A percentile compares a stretch with the other conserved stretches of the same genome.
Conservation (phyloP, 1,139 yeast species). For the Candida glucosophila region DNA sequence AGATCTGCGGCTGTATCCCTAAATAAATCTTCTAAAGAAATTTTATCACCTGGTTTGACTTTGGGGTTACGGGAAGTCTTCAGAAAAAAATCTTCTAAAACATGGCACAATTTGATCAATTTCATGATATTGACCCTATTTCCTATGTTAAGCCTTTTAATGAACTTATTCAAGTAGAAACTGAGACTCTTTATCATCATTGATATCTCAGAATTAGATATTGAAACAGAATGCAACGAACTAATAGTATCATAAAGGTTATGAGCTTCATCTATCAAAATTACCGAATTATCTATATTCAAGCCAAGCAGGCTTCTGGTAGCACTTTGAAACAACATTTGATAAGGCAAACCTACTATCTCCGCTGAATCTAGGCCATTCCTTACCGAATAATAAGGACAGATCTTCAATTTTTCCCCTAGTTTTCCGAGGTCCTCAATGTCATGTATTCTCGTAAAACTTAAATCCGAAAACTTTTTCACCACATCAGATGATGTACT, state of each 20-base stretch:
- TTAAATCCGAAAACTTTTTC: slow-evolving; percentile 48
- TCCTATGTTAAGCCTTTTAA: slow-evolving; percentile 57
- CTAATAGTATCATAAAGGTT: slow-evolving; percentile 74
- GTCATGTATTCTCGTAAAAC: slow-evolving; percentile 60
- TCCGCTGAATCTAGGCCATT: slow-evolving; percentile 53
- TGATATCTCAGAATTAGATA: slow-evolving; percentile 43
- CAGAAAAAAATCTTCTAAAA: slow-evolving; percentile 39
- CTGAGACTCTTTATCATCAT: slow-evolving; percentile 39
- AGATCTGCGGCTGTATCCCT: slow-evolving; percentile 56
- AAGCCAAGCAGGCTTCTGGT: slow-evolving; percentile 57
- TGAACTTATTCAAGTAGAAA: slow-evolving; percentile 51
- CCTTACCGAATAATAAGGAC: slow-evolving; percentile 80
- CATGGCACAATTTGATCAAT: slow-evolving; percentile 47
- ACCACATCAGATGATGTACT: slow-evolving; percentile 20
- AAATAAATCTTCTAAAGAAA: slow-evolving; percentile 47
- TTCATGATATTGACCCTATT: slow-evolving; percentile 67
- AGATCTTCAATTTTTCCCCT: slow-evolving; percentile 50
- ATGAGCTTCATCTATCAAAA: slow-evolving; percentile 91
- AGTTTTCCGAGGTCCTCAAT: slow-evolving; percentile 68
- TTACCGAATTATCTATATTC: slow-evolving; percentile 53
- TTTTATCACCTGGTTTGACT: slow-evolving; percentile 43
- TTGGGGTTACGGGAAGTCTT: slow-evolving; percentile 13
- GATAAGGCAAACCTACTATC: slow-evolving; percentile 80
- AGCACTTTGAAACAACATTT: slow-evolving; percentile 56
- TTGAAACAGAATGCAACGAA: slow-evolving; percentile 54